Evolutionary conservation across 2,329 filamentous ascomycete species (phyloP), one percentile per base, ranked within the genome.

Genomic region (Sporothrix brasiliensis): DNA sequence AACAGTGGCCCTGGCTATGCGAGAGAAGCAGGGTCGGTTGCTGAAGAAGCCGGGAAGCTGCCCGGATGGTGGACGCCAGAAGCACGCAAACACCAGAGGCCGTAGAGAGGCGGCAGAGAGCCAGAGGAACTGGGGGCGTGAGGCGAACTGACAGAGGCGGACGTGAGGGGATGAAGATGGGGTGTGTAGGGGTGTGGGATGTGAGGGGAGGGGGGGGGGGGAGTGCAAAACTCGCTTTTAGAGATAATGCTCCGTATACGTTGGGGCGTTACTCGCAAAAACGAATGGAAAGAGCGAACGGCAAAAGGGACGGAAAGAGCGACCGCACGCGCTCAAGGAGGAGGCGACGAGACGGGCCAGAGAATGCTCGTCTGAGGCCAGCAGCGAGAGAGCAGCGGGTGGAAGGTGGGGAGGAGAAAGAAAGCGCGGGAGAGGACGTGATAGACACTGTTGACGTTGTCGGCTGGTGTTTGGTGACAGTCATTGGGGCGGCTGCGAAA

Each of bases 211-310:
- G n/a, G 30, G 24, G 54, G n/a, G 30, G 24, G 65, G 50, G 49
- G 24, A n/a, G 30, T 24, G 30, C n/a, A 19, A 69, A 54, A 49
- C 41, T 69, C 69, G 71, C 60, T 69, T 71, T 66, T 61, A 63
- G 24, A 50, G 67, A 72, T 72, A 44, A 16, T 34, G 34, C 34
- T 34, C 34, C 34, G 34, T 34, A 44, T 44, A 16, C 11, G 50
- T 34, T 5, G 24, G 61, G 60, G 68, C n/a, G 66, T 34, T 69
- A 71, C 71, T 69, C 69, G 69, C 69, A 72, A 72, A 69, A 54
- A 70, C 54, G 69, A 60, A 52, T 16, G 39, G 44, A 24, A 49
- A 39, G 39, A 60, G 44, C 39, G 41, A 21, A 41, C 19, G 27
- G 67, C 19, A 24, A 49, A 7, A 34, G n/a, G 13, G 21, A 66